Percentiles rank a stretch among this genome's conserved stretches.
Conservation (phyloP, 2,329 filamentous ascomycete species). For the Aspergillus udagawae region DNA sequence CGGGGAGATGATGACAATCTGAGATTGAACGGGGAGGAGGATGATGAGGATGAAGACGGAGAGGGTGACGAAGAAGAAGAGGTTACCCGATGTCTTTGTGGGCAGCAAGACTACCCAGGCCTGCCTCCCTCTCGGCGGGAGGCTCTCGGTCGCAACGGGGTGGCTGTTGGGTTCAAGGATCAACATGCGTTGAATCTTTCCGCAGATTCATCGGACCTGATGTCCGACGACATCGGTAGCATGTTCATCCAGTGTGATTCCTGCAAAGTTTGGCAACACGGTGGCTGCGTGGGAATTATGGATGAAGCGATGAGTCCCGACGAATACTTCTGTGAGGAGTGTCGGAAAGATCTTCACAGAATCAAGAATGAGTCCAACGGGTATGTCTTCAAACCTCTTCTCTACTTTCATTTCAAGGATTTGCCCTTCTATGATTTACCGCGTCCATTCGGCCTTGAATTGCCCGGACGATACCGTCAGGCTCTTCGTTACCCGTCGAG, state of each 20-base stretch:
- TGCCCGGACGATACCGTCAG: not conserved
- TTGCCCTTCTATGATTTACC: not conserved
- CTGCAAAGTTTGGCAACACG: constrained; percentile 98
- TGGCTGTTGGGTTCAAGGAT: constrained; percentile 51
- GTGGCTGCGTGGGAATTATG: constrained; percentile 94
- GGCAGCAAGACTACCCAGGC: constrained; percentile 90
- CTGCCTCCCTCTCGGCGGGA: constrained; percentile 58
- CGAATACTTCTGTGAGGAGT: constrained; percentile 97
- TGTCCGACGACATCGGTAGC: constrained; percentile 82
- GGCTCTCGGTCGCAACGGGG: constrained; percentile 52
- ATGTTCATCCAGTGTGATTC: constrained; percentile 98
- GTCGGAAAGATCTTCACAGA: constrained; percentile 85
- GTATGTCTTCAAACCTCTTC: constrained; percentile 48
- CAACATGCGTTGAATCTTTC: constrained; percentile 56
- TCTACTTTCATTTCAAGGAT: not conserved
- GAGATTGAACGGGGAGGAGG: constrained; percentile 32
- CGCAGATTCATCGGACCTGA: constrained; percentile 55
- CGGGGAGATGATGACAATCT: constrained; percentile 59
- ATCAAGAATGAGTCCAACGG: constrained; percentile 76
- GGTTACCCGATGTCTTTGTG: constrained; percentile 91
- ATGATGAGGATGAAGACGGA: constrained; percentile 60
- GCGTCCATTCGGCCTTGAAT: not conserved
- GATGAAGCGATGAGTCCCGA: constrained; percentile 90
- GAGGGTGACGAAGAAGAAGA: constrained; percentile 80
- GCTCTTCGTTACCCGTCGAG: not conserved